phyloP scores from a whole-genome alignment of 2,329 filamentous ascomycete species.

The Botrytis galanthina region DNA sequence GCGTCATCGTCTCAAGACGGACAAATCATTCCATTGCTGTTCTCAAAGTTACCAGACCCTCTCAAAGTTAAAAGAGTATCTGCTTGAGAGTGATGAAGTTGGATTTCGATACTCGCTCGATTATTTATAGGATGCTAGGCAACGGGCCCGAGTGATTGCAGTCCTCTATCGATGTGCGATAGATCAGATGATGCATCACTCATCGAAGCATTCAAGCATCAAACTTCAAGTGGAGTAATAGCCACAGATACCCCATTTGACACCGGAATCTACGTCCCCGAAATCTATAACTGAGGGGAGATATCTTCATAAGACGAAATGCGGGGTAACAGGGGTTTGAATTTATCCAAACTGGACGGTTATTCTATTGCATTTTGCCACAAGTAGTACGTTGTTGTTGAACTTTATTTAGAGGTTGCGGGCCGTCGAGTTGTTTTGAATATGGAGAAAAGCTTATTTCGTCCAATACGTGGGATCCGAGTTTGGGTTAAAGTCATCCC shows the following conservation, averaged over 20 bases:
- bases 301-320: not conserved
- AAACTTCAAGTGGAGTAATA: conserved; percentile 11
- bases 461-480: not conserved
- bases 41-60: too few species aligned
- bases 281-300: not conserved
- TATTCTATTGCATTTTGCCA: not conserved
- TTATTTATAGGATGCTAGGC: not conserved
- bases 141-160: not conserved
- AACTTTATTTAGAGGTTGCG: not conserved
- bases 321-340: conserved; percentile 16
- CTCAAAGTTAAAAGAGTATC: not conserved
- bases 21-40: not conserved
- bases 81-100: not conserved
- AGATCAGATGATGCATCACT: not conserved
- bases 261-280: not conserved
- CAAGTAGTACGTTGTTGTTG: not conserved
- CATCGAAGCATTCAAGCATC: not conserved
- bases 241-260: conserved; percentile 5
- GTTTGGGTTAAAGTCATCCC: not conserved
- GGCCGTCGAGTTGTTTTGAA: not conserved
- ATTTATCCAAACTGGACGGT: conserved; percentile 1
- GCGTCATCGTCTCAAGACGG: not conserved
- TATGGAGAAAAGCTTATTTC: conserved; percentile 12
- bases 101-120: not conserved
- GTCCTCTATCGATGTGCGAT: not conserved